Evolutionary conservation across 1,284 basidiomycete genomes (phyloP).

Genomic region (Trichosporon coremiiforme): DNA sequence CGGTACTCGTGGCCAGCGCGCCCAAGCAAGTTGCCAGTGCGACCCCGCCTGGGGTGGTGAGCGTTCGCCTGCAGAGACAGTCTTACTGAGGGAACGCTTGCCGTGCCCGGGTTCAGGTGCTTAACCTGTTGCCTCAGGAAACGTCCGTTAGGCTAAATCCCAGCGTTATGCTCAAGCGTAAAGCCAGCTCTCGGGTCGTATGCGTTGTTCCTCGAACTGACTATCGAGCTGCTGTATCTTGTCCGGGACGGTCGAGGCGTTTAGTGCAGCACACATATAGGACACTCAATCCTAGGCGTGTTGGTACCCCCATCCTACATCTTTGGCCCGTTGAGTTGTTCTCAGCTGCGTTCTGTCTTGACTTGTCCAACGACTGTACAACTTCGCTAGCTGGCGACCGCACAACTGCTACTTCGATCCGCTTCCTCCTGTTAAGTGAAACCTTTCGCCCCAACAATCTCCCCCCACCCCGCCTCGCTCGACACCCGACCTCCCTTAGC

Average conservation of each 20-base stretch:
- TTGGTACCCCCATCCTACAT: slow-evolving; percentile 17
- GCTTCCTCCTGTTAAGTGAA: background rate
- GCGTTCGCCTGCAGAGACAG: background rate
- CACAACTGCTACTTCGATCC: background rate
- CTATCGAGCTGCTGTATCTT: slow-evolving; percentile 11
- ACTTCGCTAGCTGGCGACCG: background rate
- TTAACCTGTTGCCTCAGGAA: slow-evolving; percentile 15
- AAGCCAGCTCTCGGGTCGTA: slow-evolving; percentile 12
- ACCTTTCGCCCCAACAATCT: no score
- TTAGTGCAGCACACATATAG: slow-evolving; percentile 16
- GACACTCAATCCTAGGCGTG: background rate
- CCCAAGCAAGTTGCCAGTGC: background rate
- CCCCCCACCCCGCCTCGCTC: background rate
- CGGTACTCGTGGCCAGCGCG: slow-evolving; percentile 1
- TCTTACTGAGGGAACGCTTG: background rate
- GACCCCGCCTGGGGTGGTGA: background rate
- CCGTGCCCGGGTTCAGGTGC: slow-evolving; percentile 18
- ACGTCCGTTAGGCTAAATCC: slow-evolving; percentile 10
- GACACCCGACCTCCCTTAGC: background rate
- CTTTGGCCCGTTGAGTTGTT: slow-evolving; percentile 14
- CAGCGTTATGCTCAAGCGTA: slow-evolving; percentile 18
- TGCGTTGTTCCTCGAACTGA: background rate
- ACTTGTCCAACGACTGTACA: background rate
- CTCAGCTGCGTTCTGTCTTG: slow-evolving; percentile 7
- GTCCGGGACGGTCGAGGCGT: slow-evolving; percentile 6